Percentiles rank a stretch among this genome's conserved stretches.
Evolutionary conservation across 164 flowering plant genomes (phyloP).

Genomic region (Nymphaea colorata): DNA sequence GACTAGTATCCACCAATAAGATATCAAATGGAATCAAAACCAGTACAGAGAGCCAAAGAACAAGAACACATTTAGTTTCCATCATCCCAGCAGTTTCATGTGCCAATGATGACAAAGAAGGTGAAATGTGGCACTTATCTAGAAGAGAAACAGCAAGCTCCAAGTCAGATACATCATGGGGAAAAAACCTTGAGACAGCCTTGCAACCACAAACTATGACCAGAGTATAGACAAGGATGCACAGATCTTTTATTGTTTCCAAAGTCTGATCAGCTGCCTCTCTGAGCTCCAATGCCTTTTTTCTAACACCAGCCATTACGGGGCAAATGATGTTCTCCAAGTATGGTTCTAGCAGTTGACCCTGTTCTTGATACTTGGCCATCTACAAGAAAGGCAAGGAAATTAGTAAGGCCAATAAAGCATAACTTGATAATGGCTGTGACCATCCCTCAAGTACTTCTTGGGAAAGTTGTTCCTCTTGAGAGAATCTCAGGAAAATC

Average conservation of each 20-base stretch:
- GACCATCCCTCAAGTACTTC: background rate
- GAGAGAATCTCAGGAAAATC: background rate
- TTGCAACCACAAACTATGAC: slow-evolving; percentile 96
- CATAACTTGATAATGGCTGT: background rate
- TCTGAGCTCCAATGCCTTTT: slow-evolving; percentile 56
- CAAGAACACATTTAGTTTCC: slow-evolving; percentile 82
- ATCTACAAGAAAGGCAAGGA: slow-evolving; percentile 31
- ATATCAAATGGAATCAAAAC: slow-evolving; percentile 96
- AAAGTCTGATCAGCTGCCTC: slow-evolving; percentile 44
- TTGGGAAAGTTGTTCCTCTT: too few species aligned
- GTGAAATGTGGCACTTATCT: slow-evolving; percentile 56
- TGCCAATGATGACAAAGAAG: slow-evolving; percentile 45
- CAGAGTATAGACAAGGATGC: slow-evolving; percentile 68
- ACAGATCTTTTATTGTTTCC: slow-evolving; percentile 64
- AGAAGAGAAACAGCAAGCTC: slow-evolving; percentile 90
- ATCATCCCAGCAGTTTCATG: slow-evolving; percentile 96
- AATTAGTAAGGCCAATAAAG: background rate
- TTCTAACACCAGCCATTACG: slow-evolving; percentile 62
- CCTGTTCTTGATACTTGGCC: slow-evolving; percentile 94
- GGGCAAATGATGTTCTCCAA: slow-evolving; percentile 84
- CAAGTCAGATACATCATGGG: slow-evolving; percentile 93
- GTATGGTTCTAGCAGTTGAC: slow-evolving; percentile 84
- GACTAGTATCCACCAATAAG: slow-evolving; percentile 79
- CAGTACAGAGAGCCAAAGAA: slow-evolving; percentile 90
- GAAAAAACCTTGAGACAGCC: slow-evolving; percentile 83